phyloP scores from a whole-genome alignment of 176 grass and related monocot genomes.

The Cenchrus fungigraminus region DNA sequence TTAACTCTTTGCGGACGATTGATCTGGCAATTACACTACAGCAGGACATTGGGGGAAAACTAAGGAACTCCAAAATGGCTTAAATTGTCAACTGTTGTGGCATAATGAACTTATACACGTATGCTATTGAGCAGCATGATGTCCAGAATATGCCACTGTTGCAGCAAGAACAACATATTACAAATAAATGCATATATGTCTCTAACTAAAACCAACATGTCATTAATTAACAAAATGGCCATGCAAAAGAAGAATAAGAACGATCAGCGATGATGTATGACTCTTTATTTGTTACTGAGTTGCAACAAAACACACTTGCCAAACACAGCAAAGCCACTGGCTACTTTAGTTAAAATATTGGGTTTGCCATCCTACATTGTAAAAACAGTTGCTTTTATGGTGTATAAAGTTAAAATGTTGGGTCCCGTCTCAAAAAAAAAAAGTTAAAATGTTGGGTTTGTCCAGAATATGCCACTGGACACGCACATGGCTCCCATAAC shows the following conservation, averaged over 20 bases:
- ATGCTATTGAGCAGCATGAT: not conserved
- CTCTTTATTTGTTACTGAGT: not conserved
- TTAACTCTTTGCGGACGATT: not conserved
- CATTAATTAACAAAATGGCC: not conserved
- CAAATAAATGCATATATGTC: not conserved
- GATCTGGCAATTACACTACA: too few relatives aligned
- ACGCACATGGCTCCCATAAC: not conserved
- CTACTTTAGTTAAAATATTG: constrained; percentile 10
- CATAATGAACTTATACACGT: constrained; percentile 6
- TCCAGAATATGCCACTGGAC: too few relatives aligned
- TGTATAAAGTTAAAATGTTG: not conserved
- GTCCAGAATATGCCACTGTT: not conserved
- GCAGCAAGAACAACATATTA: not conserved
- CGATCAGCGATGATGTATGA: not conserved
- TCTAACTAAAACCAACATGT: constrained; percentile 1
- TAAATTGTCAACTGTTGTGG: not conserved
- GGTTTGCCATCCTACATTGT: not conserved
- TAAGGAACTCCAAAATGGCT: not conserved
- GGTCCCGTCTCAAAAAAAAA: not conserved
- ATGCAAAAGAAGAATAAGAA: constrained; percentile 3
- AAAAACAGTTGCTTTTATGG: constrained; percentile 6
- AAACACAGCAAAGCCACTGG: constrained; percentile 13
- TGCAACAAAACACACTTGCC: constrained; percentile 23
- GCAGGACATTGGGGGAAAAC: not conserved
- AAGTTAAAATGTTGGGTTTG: not conserved